Evolutionary conservation across 2,329 filamentous ascomycete genomes (phyloP).

Genomic region (Sclerotinia subarctica): DNA sequence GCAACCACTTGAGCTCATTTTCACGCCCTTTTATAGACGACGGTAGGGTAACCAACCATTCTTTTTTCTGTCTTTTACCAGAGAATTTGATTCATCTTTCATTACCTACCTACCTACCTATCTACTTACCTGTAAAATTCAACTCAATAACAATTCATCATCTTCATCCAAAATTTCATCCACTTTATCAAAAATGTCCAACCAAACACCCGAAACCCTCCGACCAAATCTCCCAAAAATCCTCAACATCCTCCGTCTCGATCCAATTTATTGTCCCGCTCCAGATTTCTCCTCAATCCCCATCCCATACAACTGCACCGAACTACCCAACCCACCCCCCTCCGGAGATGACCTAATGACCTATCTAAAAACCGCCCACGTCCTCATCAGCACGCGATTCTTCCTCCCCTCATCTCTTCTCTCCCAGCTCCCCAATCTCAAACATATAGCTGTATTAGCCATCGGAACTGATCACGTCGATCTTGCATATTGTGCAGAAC

Average conservation of each 20-base stretch:
- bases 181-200: background rate
- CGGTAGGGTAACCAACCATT: background rate
- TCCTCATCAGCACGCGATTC: conserved; percentile 39
- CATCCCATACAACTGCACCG: conserved; percentile 29
- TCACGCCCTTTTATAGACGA: background rate
- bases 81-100: background rate
- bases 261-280: background rate
- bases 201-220: background rate
- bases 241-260: background rate
- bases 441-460: conserved; percentile 40
- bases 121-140: too few species aligned
- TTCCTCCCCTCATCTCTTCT: conserved; percentile 37
- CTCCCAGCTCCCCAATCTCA: conserved; percentile 36
- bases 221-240: background rate
- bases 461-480: conserved; percentile 43
- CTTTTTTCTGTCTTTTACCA: background rate
- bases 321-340: conserved; percentile 27
- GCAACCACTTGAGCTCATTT: background rate
- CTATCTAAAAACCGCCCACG: conserved; percentile 33
- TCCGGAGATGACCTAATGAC: conserved; percentile 33
- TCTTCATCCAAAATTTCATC: background rate
- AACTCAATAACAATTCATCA: background rate
- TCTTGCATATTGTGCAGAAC: conserved; percentile 37
- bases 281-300: conserved; percentile 18
- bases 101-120: too few species aligned